Evolutionary conservation across 495 filamentous ascomycete genomes (phyloP).

Genomic region (Gamarada debralockiae): DNA sequence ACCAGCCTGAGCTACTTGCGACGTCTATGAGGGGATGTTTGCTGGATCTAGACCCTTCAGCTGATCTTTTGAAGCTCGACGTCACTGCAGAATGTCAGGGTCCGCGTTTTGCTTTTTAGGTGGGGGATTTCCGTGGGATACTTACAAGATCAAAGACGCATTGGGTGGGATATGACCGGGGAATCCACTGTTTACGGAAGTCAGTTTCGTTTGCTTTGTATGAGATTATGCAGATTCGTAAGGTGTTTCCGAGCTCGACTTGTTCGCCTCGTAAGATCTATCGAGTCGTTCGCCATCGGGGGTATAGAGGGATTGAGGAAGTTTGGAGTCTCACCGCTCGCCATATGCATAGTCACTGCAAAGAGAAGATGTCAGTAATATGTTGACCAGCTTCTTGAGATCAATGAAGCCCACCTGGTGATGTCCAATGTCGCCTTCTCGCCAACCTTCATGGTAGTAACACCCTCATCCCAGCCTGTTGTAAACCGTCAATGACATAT

Average conservation of each 20-base stretch:
- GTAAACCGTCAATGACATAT: slow-evolving; percentile 11
- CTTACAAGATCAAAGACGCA: slow-evolving; percentile 54
- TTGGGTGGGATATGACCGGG: slow-evolving; percentile 56
- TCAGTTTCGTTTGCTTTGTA: slow-evolving; percentile 24
- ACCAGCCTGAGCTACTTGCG: slow-evolving; percentile 2
- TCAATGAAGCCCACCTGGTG: slow-evolving; percentile 51
- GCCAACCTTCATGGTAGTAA: slow-evolving; percentile 72
- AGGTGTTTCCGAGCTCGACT: slow-evolving; percentile 2
- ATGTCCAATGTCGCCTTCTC: slow-evolving; percentile 79
- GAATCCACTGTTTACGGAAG: slow-evolving; percentile 49
- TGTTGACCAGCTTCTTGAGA: neutral
- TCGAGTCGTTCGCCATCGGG: too few species aligned
- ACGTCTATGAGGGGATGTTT: neutral
- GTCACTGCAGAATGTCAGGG: slow-evolving; percentile 34
- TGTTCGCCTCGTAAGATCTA: neutral
- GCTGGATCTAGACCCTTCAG: slow-evolving; percentile 21
- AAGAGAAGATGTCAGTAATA: slow-evolving; percentile 9
- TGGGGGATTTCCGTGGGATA: slow-evolving; percentile 2
- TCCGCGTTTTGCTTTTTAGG: neutral
- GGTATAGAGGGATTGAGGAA: neutral
- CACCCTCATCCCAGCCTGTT: slow-evolving; percentile 84
- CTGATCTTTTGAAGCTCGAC: slow-evolving; percentile 46
- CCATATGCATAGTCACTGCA: slow-evolving; percentile 80
- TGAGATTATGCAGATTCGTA: neutral
- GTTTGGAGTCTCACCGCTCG: slow-evolving; percentile 47